Evolutionary conservation across 1,139 yeast genomes (phyloP).

Genomic region (Casaregolazyma lundiana): DNA sequence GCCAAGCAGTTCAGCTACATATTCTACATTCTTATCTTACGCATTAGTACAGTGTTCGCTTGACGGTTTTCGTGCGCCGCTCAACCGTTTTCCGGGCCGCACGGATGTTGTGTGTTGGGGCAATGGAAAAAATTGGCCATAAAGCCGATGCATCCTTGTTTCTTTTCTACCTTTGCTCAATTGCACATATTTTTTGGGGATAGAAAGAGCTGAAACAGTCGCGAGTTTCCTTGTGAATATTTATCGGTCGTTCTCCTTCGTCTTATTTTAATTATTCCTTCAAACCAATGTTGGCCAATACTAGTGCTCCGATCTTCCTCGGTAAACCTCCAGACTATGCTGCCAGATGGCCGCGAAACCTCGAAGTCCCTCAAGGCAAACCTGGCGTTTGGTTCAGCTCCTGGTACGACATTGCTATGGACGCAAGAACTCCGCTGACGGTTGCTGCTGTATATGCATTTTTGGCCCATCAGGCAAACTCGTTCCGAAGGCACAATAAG

Average conservation of each 20-base stretch:
- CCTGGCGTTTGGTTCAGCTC: conserved; percentile 26
- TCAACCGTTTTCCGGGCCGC: too few relatives aligned
- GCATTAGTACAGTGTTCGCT: too few relatives aligned
- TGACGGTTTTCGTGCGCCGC: too few relatives aligned
- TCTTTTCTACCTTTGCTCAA: too few relatives aligned
- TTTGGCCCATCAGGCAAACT: conserved; percentile 55
- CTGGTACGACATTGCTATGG: conserved; percentile 36
- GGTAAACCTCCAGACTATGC: conserved; percentile 26
- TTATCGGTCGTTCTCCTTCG: too few relatives aligned
- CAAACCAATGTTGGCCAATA: not conserved
- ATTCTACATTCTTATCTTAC: too few relatives aligned
- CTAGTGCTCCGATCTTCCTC: conserved; percentile 6
- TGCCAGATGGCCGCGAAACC: conserved; percentile 29
- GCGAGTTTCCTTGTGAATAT: too few relatives aligned
- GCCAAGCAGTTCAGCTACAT: too few relatives aligned
- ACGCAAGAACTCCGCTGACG: conserved; percentile 47
- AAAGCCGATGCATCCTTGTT: not conserved
- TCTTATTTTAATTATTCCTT: not conserved
- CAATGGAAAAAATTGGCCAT: not conserved
- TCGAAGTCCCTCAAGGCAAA: conserved; percentile 29
- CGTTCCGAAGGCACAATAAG: conserved; percentile 40
- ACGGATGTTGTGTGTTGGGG: not conserved
- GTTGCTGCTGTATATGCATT: conserved; percentile 59
- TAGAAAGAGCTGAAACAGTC: too few relatives aligned
- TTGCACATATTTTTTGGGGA: too few relatives aligned